phyloP scores from a whole-genome alignment of 768 basidiomycete species.

The Infundibulicybe gibba region DNA sequence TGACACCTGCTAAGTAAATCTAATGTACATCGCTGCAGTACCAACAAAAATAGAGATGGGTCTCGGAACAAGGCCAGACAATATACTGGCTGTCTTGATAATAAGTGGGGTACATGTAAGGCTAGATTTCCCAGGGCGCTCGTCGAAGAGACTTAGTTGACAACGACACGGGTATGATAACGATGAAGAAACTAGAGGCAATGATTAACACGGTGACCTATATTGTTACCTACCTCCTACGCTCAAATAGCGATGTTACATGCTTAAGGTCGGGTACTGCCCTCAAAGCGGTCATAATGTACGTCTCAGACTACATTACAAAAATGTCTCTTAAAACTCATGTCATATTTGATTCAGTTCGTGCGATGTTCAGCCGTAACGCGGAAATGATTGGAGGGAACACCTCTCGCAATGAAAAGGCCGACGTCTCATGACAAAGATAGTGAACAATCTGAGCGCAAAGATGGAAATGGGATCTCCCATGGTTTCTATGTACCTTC shows the following conservation, averaged over 20 bases:
- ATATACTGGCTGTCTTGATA: slow-evolving; percentile 19
- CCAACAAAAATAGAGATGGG: slow-evolving; percentile 1
- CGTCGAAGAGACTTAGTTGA: slow-evolving; percentile 13
- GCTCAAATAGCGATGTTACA: slow-evolving; percentile 33
- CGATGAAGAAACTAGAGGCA: slow-evolving; percentile 25
- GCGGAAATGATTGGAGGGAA: slow-evolving; percentile 12
- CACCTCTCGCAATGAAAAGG: slow-evolving; percentile 2
- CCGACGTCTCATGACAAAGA: slow-evolving; percentile 19
- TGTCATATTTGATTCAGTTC: slow-evolving; percentile 24
- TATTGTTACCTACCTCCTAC: slow-evolving; percentile 20
- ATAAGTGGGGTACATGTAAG: slow-evolving; percentile 24
- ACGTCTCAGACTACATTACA: slow-evolving; percentile 34
- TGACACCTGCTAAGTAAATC: slow-evolving; percentile 21
- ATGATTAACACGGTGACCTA: slow-evolving; percentile 27
- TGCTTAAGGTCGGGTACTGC: slow-evolving; percentile 29
- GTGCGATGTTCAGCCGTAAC: slow-evolving; percentile 15
- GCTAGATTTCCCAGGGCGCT: slow-evolving; percentile 25
- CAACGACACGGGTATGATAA: slow-evolving; percentile 17
- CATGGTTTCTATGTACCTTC: slow-evolving; percentile 24
- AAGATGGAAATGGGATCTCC: slow-evolving; percentile 29
- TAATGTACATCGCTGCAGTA: slow-evolving; percentile 25
- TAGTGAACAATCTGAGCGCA: slow-evolving; percentile 21
- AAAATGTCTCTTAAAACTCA: slow-evolving; percentile 28
- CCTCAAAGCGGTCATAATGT: slow-evolving; percentile 25
- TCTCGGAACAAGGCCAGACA: slow-evolving; percentile 5